Evolutionary conservation across 768 basidiomycete genomes (phyloP).

Genomic region (Postia placenta): DNA sequence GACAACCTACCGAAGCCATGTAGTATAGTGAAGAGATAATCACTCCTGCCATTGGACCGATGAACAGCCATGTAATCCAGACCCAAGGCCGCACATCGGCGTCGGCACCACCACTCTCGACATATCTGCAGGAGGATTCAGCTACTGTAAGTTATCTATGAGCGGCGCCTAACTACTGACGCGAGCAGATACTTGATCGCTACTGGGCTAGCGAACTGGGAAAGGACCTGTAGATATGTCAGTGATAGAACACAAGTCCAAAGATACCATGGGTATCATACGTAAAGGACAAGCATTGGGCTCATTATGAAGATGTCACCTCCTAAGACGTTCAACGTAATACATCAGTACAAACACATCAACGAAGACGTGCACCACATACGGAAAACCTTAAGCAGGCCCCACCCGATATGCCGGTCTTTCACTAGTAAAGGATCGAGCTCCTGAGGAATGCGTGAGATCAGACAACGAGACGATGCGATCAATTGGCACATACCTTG

Average conservation of each 20-base stretch:
- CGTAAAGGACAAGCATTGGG: background rate
- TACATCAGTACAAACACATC: conserved; percentile 7
- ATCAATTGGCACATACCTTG: conserved; percentile 21
- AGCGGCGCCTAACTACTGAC: conserved; percentile 24
- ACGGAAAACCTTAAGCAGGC: conserved; percentile 19
- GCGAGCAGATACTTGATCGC: background rate
- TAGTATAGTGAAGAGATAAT: conserved; percentile 50
- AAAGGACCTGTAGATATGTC: conserved; percentile 21
- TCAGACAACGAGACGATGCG: conserved; percentile 19
- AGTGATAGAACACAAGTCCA: conserved; percentile 14
- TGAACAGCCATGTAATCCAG: conserved; percentile 51
- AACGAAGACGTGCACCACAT: conserved; percentile 15
- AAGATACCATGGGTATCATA: background rate
- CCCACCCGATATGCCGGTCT: conserved; percentile 24
- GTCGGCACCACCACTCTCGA: conserved; percentile 46
- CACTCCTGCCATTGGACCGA: conserved; percentile 39
- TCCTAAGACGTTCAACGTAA: background rate
- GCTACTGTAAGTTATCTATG: conserved; percentile 22
- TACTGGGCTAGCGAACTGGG: conserved; percentile 16
- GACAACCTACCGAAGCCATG: conserved; percentile 19
- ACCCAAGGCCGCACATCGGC: conserved; percentile 59
- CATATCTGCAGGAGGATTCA: too few relatives aligned
- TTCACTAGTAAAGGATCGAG: conserved; percentile 29
- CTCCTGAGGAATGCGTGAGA: conserved; percentile 13
- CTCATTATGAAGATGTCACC: conserved; percentile 1